Evolutionary conservation across 1,284 basidiomycete species (phyloP).

Genomic region (Heliocybe sulcata): DNA sequence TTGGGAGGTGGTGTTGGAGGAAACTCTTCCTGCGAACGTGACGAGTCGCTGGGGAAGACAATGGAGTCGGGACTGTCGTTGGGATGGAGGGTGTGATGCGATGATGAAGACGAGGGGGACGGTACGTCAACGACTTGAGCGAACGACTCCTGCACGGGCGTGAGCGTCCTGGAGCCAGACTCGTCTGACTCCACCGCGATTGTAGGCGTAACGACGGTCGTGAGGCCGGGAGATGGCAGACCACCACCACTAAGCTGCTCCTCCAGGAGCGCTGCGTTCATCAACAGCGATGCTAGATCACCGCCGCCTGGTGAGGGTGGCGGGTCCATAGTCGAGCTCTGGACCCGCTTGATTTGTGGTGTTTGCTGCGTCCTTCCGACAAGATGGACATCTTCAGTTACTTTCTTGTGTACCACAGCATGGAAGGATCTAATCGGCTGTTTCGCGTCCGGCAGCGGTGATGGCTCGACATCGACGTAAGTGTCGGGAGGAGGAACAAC

Average conservation of each 20-base stretch:
- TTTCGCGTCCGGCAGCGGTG: neutral
- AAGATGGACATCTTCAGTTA: neutral
- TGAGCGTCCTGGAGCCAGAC: neutral
- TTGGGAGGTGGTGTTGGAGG: constrained; percentile 28
- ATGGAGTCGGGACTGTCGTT: neutral
- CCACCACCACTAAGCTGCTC: constrained; percentile 32
- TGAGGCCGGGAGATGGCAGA: neutral
- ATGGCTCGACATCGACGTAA: neutral
- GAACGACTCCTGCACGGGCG: neutral
- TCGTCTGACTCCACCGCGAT: constrained; percentile 27
- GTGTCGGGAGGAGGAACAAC: neutral
- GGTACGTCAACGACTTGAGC: neutral
- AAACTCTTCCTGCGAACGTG: constrained; percentile 3
- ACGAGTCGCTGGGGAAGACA: neutral
- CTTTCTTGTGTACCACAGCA: neutral
- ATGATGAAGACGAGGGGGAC: constrained; percentile 1
- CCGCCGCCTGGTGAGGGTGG: constrained; percentile 34
- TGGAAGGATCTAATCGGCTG: neutral
- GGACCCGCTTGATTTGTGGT: neutral
- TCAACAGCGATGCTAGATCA: constrained; percentile 40
- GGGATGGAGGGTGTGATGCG: neutral
- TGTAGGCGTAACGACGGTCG: constrained; percentile 11
- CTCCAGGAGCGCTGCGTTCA: constrained; percentile 45
- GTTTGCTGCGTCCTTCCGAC: neutral
- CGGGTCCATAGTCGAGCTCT: constrained; percentile 13